Conservation (phyloP, 2,329 filamentous ascomycete species). For the Akanthomyces lecanii region DNA sequence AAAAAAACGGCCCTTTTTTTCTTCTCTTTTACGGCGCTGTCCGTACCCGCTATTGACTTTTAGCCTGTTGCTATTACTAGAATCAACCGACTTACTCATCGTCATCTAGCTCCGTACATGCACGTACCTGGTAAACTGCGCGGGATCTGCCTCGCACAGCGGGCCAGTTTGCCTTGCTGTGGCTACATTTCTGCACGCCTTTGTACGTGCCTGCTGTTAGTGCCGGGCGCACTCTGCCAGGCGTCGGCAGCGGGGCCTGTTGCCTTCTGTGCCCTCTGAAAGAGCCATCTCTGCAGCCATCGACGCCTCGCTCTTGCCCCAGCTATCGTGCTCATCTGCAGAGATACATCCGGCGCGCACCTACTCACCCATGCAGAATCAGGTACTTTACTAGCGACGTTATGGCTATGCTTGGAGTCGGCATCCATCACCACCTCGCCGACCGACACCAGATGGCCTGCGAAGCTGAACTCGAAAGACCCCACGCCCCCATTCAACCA, state of each 20-base stretch:
- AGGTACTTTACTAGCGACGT: not conserved
- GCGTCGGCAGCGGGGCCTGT: no score
- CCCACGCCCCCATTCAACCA: not conserved
- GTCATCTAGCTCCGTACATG: not conserved
- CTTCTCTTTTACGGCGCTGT: not conserved
- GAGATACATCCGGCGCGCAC: not conserved
- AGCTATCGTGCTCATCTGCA: not conserved
- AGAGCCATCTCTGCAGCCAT: no score
- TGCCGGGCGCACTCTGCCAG: not conserved
- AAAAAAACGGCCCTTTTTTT: not conserved
- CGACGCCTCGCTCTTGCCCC: no score
- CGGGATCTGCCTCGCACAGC: constrained; percentile 9
- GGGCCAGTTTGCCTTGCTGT: constrained; percentile 7
- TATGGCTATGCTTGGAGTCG: not conserved
- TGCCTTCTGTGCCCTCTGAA: no score
- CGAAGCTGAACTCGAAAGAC: constrained; percentile 7
- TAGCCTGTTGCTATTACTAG: constrained; percentile 4
- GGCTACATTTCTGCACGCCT: not conserved
- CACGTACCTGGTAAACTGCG: not conserved
- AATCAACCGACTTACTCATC: not conserved
- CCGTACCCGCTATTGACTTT: not conserved
- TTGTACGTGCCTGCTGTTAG: not conserved
- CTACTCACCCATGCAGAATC: not conserved
- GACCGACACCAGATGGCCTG: not conserved
- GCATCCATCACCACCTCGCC: not conserved